These are phyloP conservation scores for Chytriomyces confervae DNA, from an alignment of 192 early-diverging fungal genomes.

Conservation along the genomic window DNA sequence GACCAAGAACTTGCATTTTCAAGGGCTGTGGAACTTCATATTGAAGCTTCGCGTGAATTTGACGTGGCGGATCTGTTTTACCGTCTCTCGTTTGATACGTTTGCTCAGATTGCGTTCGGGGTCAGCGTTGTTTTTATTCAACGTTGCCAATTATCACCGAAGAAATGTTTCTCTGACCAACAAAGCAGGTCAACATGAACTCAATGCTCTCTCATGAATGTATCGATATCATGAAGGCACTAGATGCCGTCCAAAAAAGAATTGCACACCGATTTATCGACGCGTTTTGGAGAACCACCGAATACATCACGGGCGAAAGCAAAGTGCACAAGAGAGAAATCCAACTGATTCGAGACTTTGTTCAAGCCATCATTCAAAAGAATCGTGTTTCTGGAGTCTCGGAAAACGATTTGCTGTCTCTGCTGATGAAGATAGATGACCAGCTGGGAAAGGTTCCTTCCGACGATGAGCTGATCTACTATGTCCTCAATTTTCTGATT, in stretches of 20 bases:
- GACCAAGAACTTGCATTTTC: slow-evolving; percentile 29
- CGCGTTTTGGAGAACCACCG: slow-evolving; percentile 23
- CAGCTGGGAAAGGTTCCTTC: slow-evolving; percentile 27
- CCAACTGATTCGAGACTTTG: slow-evolving; percentile 38
- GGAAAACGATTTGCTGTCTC: slow-evolving; percentile 41
- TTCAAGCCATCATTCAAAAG: slow-evolving; percentile 24
- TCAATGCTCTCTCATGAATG: not conserved
- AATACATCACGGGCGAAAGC: not conserved
- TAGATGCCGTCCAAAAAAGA: slow-evolving; percentile 40
- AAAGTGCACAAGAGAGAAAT: slow-evolving; percentile 26
- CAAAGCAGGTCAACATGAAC: slow-evolving; percentile 1
- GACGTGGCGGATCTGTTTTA: slow-evolving; percentile 50
- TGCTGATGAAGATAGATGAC: slow-evolving; percentile 42
- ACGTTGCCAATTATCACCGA: too few species aligned
- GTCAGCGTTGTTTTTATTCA: not conserved
- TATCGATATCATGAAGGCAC: slow-evolving; percentile 36
- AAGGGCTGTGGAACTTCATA: slow-evolving; percentile 21
- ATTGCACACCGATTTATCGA: slow-evolving; percentile 27
- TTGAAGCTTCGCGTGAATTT: slow-evolving; percentile 3
- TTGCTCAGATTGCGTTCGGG: slow-evolving; percentile 45
- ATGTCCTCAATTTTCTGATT: slow-evolving; percentile 53
- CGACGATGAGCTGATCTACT: slow-evolving; percentile 43
- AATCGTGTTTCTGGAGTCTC: not conserved
- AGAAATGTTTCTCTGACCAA: not conserved
- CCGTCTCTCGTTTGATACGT: slow-evolving; percentile 47